These are phyloP conservation scores for Pichia norvegensis DNA, from an alignment of 1,139 yeast genomes.

Conservation along the genomic window DNA sequence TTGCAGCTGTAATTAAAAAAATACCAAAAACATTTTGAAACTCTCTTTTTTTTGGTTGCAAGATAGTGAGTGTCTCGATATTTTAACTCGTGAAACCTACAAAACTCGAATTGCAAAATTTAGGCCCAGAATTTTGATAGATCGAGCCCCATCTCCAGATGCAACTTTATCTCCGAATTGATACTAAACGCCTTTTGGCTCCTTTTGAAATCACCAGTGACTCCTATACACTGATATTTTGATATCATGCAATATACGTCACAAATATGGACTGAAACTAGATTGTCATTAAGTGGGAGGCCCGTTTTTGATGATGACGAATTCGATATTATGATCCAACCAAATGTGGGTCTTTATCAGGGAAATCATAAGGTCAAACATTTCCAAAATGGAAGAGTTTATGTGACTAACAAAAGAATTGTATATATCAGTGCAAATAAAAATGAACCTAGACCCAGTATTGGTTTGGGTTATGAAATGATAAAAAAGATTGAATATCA, in stretches of 20 bases:
- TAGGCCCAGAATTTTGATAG: too few relatives aligned
- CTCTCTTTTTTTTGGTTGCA: too few relatives aligned
- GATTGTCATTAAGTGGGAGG: conserved; percentile 36
- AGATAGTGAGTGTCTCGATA: too few relatives aligned
- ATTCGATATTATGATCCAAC: conserved; percentile 40
- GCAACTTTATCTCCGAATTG: too few relatives aligned
- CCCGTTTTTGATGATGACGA: conserved; percentile 39
- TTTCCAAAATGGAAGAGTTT: conserved; percentile 69
- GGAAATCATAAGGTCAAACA: conserved; percentile 56
- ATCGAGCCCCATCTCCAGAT: too few relatives aligned
- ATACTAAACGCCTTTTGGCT: too few relatives aligned
- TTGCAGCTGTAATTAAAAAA: too few relatives aligned
- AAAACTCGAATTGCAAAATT: too few relatives aligned
- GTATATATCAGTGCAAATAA: conserved; percentile 58
- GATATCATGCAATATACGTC: conserved; percentile 13
- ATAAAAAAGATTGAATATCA: conserved; percentile 41
- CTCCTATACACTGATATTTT: background rate
- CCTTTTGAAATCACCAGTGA: too few relatives aligned
- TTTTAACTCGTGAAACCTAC: too few relatives aligned
- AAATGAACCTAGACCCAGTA: conserved; percentile 32
- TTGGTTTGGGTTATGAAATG: conserved; percentile 43
- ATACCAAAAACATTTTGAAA: too few relatives aligned
- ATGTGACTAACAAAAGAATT: conserved; percentile 65
- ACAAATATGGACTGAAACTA: conserved; percentile 33
- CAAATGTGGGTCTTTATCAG: conserved; percentile 60